These are phyloP conservation scores for Claviceps humidiphila DNA, from an alignment of 2,329 filamentous ascomycete genomes.

Conservation along the genomic window DNA sequence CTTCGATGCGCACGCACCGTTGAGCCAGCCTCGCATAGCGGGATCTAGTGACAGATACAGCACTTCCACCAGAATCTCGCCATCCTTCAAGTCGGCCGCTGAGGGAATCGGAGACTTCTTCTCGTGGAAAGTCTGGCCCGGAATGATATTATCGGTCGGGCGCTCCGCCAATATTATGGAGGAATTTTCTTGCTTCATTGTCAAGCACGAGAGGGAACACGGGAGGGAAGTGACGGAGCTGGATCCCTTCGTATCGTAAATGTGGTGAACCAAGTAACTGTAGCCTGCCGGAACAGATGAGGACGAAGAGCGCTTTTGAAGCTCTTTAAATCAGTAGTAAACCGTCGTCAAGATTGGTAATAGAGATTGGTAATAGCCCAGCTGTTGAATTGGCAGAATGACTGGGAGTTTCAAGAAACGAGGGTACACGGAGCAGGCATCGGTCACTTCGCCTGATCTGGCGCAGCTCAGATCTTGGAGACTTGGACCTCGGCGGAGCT, in stretches of 20 bases:
- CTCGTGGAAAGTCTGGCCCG: conserved; percentile 49
- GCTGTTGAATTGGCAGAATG: not conserved
- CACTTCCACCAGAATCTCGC: conserved; percentile 46
- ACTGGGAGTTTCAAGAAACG: not conserved
- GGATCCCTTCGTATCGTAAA: not conserved
- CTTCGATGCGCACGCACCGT: conserved; percentile 25
- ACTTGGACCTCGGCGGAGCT: not conserved
- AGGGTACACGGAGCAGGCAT: not conserved
- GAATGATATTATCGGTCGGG: conserved; percentile 45
- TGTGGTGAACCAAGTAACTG: not conserved
- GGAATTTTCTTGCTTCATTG: conserved; percentile 31
- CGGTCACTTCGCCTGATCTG: conserved; percentile 2
- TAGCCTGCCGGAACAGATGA: not conserved
- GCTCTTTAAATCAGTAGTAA: not conserved
- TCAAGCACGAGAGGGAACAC: not conserved
- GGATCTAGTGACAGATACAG: conserved; percentile 60
- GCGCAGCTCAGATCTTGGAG: not conserved
- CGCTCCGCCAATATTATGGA: conserved; percentile 50
- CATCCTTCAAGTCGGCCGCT: conserved; percentile 43
- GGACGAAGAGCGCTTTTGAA: not conserved
- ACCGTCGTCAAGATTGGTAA: not conserved
- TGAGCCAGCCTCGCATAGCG: conserved; percentile 64
- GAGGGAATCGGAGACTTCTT: conserved; percentile 38
- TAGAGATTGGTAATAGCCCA: not conserved
- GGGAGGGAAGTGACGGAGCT: not conserved